These are phyloP conservation scores for Antitrichia curtipendula DNA, from an alignment of 225 moss, liverwort and hornwort genomes.

Conservation along the genomic window DNA sequence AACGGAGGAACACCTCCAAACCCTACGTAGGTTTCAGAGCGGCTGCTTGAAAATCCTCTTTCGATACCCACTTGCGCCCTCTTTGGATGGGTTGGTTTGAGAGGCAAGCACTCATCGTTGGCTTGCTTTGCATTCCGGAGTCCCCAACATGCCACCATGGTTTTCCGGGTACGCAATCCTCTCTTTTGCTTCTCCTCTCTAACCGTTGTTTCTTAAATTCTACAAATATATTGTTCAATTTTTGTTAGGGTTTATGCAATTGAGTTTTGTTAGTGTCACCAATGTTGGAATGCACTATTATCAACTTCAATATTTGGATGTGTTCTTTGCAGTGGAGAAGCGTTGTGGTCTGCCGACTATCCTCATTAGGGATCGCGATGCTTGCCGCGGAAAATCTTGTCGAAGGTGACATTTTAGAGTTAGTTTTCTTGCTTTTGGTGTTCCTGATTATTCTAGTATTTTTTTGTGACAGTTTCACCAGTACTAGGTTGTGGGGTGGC, in stretches of 20 bases:
- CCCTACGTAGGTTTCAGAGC: background rate
- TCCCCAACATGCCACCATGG: background rate
- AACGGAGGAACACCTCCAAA: background rate
- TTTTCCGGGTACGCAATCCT: background rate
- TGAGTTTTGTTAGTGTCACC: background rate
- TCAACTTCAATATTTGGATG: background rate
- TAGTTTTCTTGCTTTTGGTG: background rate
- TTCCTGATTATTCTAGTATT: background rate
- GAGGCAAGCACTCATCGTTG: background rate
- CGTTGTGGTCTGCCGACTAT: background rate
- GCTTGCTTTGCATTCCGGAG: background rate
- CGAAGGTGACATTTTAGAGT: background rate
- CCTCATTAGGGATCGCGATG: background rate
- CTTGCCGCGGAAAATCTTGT: no score
- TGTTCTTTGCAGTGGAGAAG: background rate
- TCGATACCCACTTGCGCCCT: background rate
- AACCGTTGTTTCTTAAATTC: background rate
- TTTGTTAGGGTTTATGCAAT: background rate
- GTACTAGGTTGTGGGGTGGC: slow-evolving; percentile 67
- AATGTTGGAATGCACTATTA: background rate
- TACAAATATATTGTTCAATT: background rate
- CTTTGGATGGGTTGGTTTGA: background rate
- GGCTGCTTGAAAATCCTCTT: background rate
- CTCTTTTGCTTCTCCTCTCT: background rate
- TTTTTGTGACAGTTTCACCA: slow-evolving; percentile 38